Evolutionary conservation across 306 rosid genomes (phyloP).

Genomic region (Psophocarpus tetragonolobus): DNA sequence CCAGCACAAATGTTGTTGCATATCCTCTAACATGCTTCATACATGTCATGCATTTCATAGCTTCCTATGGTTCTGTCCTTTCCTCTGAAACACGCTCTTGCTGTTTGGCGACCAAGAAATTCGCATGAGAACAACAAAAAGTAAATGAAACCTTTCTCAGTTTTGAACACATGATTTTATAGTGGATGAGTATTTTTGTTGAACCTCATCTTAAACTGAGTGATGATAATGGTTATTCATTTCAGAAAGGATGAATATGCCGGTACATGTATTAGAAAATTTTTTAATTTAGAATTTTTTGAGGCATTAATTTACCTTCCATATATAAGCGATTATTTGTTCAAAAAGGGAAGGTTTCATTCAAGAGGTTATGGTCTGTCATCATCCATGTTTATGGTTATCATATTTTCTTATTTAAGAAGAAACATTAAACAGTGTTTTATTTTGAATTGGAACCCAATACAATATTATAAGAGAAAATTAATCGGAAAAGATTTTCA

Average conservation of each 20-base stretch:
- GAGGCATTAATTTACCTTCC: slow-evolving; percentile 22
- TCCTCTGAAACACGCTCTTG: slow-evolving; percentile 23
- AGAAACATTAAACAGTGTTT: not conserved
- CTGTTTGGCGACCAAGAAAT: slow-evolving; percentile 25
- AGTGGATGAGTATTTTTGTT: not conserved
- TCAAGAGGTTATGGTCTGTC: not conserved
- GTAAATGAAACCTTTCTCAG: not conserved
- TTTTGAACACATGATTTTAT: not conserved
- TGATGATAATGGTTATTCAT: not conserved
- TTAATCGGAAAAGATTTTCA: not conserved
- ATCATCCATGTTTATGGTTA: not conserved
- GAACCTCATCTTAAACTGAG: not conserved
- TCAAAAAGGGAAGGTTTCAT: slow-evolving; percentile 12
- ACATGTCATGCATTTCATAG: slow-evolving; percentile 1
- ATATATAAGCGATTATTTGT: not conserved
- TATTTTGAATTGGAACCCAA: not conserved
- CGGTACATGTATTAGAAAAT: not conserved
- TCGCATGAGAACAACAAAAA: slow-evolving; percentile 30
- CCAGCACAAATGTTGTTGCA: slow-evolving; percentile 26
- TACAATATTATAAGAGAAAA: too few relatives aligned
- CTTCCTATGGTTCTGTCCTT: not conserved
- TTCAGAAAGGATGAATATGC: not conserved
- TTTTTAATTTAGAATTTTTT: not conserved
- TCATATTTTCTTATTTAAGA: slow-evolving; percentile 19
- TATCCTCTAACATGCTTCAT: slow-evolving; percentile 6